Conservation (phyloP, 345 rosid species). For the Angophora floribunda region DNA sequence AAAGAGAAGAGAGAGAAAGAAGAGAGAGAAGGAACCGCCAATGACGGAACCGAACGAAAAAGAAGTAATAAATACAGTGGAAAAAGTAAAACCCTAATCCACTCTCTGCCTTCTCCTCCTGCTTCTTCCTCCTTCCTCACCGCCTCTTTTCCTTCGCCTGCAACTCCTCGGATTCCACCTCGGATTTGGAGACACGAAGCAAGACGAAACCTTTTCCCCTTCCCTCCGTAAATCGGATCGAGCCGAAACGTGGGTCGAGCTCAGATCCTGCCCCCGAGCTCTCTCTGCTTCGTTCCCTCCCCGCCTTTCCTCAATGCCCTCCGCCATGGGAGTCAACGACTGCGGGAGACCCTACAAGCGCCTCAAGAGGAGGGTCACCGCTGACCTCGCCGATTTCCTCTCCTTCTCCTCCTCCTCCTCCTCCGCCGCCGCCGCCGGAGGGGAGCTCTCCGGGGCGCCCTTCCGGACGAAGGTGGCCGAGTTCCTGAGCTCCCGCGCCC, state of each 20-base stretch:
- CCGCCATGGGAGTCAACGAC: background rate
- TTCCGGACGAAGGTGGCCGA: background rate
- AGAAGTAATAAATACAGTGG: background rate
- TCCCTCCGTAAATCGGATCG: background rate
- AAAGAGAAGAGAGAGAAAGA: background rate
- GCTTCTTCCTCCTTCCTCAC: background rate
- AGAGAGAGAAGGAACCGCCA: background rate
- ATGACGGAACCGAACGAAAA: background rate
- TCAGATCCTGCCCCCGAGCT: background rate
- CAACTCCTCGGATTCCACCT: background rate
- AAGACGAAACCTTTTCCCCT: background rate
- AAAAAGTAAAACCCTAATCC: background rate
- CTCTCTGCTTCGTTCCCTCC: background rate
- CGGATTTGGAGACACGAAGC: background rate
- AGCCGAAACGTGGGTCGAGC: background rate
- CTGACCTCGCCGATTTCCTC: conserved; percentile 20
- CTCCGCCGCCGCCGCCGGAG: background rate
- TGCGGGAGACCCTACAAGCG: conserved; percentile 12
- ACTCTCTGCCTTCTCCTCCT: background rate
- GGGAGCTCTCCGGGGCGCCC: background rate
- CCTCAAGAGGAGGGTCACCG: conserved; percentile 10
- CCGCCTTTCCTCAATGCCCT: background rate
- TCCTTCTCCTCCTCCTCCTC: conserved; percentile 7
- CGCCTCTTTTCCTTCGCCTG: background rate
- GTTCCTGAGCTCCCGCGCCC: background rate